Percentiles rank a stretch among this genome's conserved stretches.
Evolutionary conservation across 805 yeast species (phyloP).

Genomic region (Diddensiella transvaalensis): DNA sequence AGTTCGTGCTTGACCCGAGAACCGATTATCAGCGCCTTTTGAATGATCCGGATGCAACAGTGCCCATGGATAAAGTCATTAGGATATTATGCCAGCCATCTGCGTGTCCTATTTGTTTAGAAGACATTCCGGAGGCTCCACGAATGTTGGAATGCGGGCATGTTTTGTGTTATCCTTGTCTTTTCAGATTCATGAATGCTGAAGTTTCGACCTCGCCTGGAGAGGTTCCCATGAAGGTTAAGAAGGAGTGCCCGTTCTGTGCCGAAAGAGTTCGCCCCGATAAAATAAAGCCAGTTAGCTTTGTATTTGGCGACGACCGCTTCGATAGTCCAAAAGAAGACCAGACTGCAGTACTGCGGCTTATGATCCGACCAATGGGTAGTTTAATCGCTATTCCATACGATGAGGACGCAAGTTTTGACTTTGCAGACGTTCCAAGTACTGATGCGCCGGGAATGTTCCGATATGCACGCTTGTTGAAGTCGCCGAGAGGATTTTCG

Average conservation of each 20-base stretch:
- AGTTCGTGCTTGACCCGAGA: slow-evolving; percentile 71
- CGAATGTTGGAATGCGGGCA: slow-evolving; percentile 96
- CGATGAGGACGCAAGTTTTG: slow-evolving; percentile 11
- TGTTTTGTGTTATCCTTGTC: slow-evolving; percentile 78
- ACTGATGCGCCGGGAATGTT: slow-evolving; percentile 7
- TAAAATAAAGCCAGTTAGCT: slow-evolving; percentile 63
- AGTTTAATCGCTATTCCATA: slow-evolving; percentile 24
- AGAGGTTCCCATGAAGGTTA: slow-evolving; percentile 21
- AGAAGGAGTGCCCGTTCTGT: slow-evolving; percentile 79
- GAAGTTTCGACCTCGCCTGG: slow-evolving; percentile 34
- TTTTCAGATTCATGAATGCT: slow-evolving; percentile 65
- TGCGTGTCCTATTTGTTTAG: slow-evolving; percentile 87
- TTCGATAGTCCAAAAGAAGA: slow-evolving; percentile 57
- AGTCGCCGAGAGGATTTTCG: slow-evolving; percentile 56
- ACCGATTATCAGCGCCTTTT: slow-evolving; percentile 55
- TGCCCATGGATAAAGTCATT: slow-evolving; percentile 57
- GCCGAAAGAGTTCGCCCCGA: slow-evolving; percentile 50
- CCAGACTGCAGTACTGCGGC: slow-evolving; percentile 52
- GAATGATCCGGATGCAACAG: slow-evolving; percentile 70
- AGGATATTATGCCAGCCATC: slow-evolving; percentile 68
- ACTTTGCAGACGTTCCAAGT: slow-evolving; percentile 14
- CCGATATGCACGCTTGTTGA: slow-evolving; percentile 64
- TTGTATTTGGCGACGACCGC: slow-evolving; percentile 45
- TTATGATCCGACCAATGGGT: slow-evolving; percentile 50
- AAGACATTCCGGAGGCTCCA: slow-evolving; percentile 84